Conservation (phyloP, 2,329 filamentous ascomycete species). For the Ophiognomonia clavigignenti-juglandacearum region DNA sequence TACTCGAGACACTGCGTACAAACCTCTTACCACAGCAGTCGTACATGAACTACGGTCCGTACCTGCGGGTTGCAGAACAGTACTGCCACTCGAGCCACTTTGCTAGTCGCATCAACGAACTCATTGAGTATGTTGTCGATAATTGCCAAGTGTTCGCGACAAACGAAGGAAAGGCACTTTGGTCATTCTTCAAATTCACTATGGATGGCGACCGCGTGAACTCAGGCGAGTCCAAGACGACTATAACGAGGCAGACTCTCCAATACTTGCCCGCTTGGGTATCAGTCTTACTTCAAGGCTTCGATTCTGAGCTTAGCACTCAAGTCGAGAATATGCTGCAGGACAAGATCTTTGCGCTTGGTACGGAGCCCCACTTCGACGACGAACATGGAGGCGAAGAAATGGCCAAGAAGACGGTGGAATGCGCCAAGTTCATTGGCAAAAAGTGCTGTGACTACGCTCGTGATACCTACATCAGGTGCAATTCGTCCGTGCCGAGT, state of each 20-base stretch:
- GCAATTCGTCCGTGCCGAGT: slow-evolving; percentile 35
- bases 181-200: slow-evolving; percentile 37
- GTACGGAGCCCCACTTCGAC: slow-evolving; percentile 23
- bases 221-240: slow-evolving; percentile 23
- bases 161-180: slow-evolving; percentile 43
- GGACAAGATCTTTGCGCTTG: slow-evolving; percentile 36
- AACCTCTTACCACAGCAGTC: slow-evolving; percentile 49
- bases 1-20: slow-evolving; percentile 49
- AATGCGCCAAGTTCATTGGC: slow-evolving; percentile 36
- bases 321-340: slow-evolving; percentile 40
- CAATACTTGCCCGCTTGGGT: slow-evolving; percentile 41
- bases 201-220: slow-evolving; percentile 27
- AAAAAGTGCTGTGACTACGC: slow-evolving; percentile 42
- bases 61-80: slow-evolving; percentile 49
- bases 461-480: slow-evolving; percentile 39
- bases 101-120: slow-evolving; percentile 27
- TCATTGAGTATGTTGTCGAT: slow-evolving; percentile 38
- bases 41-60: slow-evolving; percentile 45
- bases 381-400: slow-evolving; percentile 27
- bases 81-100: slow-evolving; percentile 44
- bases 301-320: slow-evolving; percentile 36
- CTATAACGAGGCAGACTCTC: slow-evolving; percentile 26
- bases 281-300: slow-evolving; percentile 44
- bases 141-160: slow-evolving; percentile 42
- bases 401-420: slow-evolving; percentile 27